A percentile compares a stretch with the other conserved stretches of the same genome.
Evolutionary conservation across 352 stramenopile species (phyloP).

Genomic region (Phytophthora lateralis): DNA sequence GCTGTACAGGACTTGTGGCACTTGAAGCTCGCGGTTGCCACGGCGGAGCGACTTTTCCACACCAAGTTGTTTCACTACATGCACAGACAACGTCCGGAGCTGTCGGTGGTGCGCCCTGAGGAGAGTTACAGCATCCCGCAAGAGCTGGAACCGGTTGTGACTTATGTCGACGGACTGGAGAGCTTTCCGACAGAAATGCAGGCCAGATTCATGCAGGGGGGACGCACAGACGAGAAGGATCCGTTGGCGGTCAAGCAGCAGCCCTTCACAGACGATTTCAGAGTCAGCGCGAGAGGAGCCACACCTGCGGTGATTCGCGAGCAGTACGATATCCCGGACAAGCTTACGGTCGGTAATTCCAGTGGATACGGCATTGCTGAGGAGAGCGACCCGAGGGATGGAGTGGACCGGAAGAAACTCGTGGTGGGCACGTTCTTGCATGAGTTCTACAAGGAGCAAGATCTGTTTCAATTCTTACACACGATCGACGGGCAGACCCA

Average conservation of each 20-base stretch:
- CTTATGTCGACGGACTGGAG: slow-evolving; percentile 75
- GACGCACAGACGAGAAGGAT: slow-evolving; percentile 32
- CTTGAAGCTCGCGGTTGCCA: slow-evolving; percentile 42
- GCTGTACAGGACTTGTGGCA: slow-evolving; percentile 52
- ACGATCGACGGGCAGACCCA: slow-evolving; percentile 21
- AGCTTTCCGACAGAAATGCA: slow-evolving; percentile 74
- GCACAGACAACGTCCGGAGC: slow-evolving; percentile 25
- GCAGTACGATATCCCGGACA: slow-evolving; percentile 64
- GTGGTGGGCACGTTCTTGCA: slow-evolving; percentile 75
- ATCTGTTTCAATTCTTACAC: slow-evolving; percentile 53
- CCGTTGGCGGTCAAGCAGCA: slow-evolving; percentile 42
- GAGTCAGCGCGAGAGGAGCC: slow-evolving; percentile 24
- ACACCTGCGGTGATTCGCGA: slow-evolving; percentile 53
- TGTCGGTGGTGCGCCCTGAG: slow-evolving; percentile 54
- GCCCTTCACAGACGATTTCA: slow-evolving; percentile 17
- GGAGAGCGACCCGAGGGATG: slow-evolving; percentile 18
- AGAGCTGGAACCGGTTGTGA: slow-evolving; percentile 43
- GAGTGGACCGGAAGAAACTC: slow-evolving; percentile 47
- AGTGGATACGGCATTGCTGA: slow-evolving; percentile 6
- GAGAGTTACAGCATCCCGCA: slow-evolving; percentile 45
- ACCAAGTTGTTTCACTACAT: slow-evolving; percentile 62
- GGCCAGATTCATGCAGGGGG: slow-evolving; percentile 47
- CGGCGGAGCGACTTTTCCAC: slow-evolving; percentile 56
- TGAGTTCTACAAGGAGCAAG: slow-evolving; percentile 67
- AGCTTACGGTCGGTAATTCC: slow-evolving; percentile 8